Conservation (phyloP, 345 rosid species). For the Eutrema heterophyllum region DNA sequence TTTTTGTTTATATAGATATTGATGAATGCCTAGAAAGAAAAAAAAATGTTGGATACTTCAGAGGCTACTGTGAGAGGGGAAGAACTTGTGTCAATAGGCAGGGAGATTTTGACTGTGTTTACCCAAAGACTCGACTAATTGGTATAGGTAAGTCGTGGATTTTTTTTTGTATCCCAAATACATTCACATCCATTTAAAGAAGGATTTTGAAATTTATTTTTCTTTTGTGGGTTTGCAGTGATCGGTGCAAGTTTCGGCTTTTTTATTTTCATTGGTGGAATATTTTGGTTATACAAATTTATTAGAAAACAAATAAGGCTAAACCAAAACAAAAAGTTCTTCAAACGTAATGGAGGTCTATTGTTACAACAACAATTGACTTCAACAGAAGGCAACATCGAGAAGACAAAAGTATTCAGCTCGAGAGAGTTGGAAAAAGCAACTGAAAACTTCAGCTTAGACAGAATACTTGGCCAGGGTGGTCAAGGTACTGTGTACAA, state of each 20-base stretch:
- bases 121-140: background rate
- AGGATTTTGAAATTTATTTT: background rate
- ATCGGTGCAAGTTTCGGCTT: background rate
- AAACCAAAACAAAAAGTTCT: background rate
- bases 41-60: no score
- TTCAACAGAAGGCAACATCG: background rate
- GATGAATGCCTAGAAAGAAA: background rate
- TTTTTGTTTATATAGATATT: background rate
- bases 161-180: no score
- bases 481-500: slow-evolving; percentile 6
- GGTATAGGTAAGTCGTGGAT: background rate
- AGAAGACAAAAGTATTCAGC: slow-evolving; percentile 6
- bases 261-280: background rate
- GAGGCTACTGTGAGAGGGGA: no score
- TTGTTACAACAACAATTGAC: slow-evolving; percentile 18
- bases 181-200: background rate
- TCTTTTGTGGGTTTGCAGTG: background rate
- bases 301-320: background rate
- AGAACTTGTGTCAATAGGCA: background rate
- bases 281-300: background rate
- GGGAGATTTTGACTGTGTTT: background rate
- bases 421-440: background rate
- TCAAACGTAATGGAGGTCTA: background rate
- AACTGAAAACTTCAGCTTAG: slow-evolving; percentile 21
- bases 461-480: slow-evolving; percentile 32